These are phyloP conservation scores for Lasiodiplodia theobromae DNA, from an alignment of 2,329 filamentous ascomycete genomes.

Conservation along the genomic window DNA sequence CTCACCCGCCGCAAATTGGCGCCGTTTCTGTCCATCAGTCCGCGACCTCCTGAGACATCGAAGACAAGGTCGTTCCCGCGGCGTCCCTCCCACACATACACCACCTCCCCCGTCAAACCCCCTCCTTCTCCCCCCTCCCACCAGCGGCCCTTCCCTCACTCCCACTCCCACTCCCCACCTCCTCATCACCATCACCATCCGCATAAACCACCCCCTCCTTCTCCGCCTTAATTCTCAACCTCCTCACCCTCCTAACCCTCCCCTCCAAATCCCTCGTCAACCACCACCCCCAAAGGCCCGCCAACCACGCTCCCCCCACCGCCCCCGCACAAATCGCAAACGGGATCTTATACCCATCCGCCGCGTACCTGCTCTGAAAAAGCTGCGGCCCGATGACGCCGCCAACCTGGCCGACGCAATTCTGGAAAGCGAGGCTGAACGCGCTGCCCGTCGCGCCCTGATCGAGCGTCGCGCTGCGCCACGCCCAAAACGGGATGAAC, in stretches of 20 bases:
- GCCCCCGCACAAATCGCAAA: constrained; percentile 49
- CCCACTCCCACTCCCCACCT: neutral
- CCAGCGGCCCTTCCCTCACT: constrained; percentile 8
- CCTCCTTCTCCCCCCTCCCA: neutral
- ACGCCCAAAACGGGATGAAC: constrained; percentile 57
- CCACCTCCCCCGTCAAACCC: neutral
- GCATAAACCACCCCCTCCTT: constrained; percentile 32
- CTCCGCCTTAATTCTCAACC: constrained; percentile 34
- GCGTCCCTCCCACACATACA: too few relatives aligned
- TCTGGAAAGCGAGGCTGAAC: constrained; percentile 54
- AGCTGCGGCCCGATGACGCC: constrained; percentile 56
- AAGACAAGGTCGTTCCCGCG: too few relatives aligned
- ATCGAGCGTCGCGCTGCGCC: constrained; percentile 50
- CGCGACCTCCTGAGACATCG: too few relatives aligned
- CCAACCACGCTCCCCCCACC: constrained; percentile 42
- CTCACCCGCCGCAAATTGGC: too few relatives aligned
- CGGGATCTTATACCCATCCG: constrained; percentile 49
- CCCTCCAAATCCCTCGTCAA: constrained; percentile 51
- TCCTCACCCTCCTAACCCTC: constrained; percentile 43
- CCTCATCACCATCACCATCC: neutral
- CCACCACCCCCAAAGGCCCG: constrained; percentile 52
- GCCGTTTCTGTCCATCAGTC: too few relatives aligned
- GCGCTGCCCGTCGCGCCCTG: constrained; percentile 53
- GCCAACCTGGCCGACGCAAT: constrained; percentile 53
- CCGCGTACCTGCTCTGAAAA: constrained; percentile 52